Evolutionary conservation across 2,329 filamentous ascomycete species (phyloP).

Genomic region (Neopestalotiopsis clavispora): DNA sequence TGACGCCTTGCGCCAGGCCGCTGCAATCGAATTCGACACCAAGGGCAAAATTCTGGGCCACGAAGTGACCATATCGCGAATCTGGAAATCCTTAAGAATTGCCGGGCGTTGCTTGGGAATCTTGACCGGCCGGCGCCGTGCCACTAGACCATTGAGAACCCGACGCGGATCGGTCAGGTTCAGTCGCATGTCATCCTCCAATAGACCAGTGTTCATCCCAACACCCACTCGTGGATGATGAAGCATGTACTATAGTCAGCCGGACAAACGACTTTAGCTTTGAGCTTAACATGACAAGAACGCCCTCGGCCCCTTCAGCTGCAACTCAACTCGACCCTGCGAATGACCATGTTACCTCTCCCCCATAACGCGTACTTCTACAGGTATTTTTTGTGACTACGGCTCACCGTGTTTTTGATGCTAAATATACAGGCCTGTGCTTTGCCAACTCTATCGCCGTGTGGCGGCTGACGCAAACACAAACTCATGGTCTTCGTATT

Average conservation of each 20-base stretch:
- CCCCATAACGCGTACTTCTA: neutral
- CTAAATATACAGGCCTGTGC: neutral
- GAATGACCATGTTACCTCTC: neutral
- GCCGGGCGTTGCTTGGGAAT: neutral
- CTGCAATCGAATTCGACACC: neutral
- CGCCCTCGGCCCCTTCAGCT: neutral
- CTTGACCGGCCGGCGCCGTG: neutral
- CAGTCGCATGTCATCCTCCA: neutral
- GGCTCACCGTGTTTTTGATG: neutral
- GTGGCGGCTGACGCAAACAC: neutral
- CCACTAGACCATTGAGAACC: neutral
- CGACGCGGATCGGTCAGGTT: neutral
- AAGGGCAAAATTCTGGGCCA: neutral
- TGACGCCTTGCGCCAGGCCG: neutral
- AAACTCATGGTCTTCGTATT: neutral
- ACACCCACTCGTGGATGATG: neutral
- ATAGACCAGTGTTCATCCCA: neutral
- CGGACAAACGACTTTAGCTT: neutral
- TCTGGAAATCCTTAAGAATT: neutral
- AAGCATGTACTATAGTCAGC: neutral
- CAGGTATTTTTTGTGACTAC: neutral
- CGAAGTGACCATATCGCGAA: neutral
- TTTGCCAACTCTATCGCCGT: neutral
- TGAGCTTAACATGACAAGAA: neutral
- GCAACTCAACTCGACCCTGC: neutral